A percentile compares a stretch with the other conserved stretches of the same genome.
phyloP scores from a whole-genome alignment of 352 stramenopile species.

The Phytophthora kernoviae region DNA sequence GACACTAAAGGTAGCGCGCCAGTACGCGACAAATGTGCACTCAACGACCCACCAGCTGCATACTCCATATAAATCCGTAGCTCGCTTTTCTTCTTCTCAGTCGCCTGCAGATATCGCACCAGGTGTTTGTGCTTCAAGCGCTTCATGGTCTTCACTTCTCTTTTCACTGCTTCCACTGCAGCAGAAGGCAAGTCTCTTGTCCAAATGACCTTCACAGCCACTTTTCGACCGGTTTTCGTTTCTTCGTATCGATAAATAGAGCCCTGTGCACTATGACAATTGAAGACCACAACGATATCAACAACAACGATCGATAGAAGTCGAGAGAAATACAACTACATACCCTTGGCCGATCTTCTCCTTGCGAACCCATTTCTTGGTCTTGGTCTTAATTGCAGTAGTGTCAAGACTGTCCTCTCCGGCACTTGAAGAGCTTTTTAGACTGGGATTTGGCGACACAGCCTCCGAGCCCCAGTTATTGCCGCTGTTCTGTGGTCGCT shows the following conservation, averaged over 20 bases:
- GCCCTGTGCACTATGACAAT: slow-evolving; percentile 52
- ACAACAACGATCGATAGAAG: slow-evolving; percentile 4
- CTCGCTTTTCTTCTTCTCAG: slow-evolving; percentile 58
- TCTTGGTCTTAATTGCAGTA: slow-evolving; percentile 7
- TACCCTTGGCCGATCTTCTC: slow-evolving; percentile 85
- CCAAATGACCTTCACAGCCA: slow-evolving; percentile 75
- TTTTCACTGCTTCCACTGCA: slow-evolving; percentile 65
- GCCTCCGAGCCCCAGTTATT: slow-evolving; percentile 24
- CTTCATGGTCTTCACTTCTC: slow-evolving; percentile 75
- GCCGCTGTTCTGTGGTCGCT: slow-evolving; percentile 27
- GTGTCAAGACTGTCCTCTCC: slow-evolving; percentile 10
- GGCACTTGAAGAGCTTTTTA: slow-evolving; percentile 18
- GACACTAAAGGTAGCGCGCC: slow-evolving; percentile 49
- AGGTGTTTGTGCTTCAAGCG: slow-evolving; percentile 57
- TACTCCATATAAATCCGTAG: slow-evolving; percentile 90
- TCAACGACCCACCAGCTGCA: slow-evolving; percentile 81
- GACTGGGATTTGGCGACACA: slow-evolving; percentile 23
- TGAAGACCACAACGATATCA: background rate
- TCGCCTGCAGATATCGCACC: slow-evolving; percentile 69
- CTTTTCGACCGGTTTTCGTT: slow-evolving; percentile 46
- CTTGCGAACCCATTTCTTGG: slow-evolving; percentile 60
- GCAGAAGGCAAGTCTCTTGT: slow-evolving; percentile 52
- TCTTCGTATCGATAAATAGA: slow-evolving; percentile 79
- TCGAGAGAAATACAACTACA: background rate
- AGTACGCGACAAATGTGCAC: slow-evolving; percentile 51